These are phyloP conservation scores for Verbascum thapsus DNA, from an alignment of 257 asterid genomes.

Conservation along the genomic window DNA sequence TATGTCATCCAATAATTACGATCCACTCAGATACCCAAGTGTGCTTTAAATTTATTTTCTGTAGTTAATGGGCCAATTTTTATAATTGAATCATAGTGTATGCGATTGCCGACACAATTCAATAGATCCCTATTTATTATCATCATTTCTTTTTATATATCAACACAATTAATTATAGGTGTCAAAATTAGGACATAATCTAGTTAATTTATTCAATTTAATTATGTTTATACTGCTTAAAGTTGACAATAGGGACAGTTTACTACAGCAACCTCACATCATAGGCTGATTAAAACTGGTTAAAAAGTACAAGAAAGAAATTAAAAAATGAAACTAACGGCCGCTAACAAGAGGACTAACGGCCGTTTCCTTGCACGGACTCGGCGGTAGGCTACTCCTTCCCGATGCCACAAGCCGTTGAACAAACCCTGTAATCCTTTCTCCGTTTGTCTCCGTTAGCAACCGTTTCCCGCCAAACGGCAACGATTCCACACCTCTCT, in stretches of 20 bases:
- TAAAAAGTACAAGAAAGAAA: constrained; percentile 5
- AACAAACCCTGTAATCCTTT: constrained; percentile 63
- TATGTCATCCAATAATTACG: no score
- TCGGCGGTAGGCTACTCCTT: constrained; percentile 58
- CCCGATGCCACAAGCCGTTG: constrained; percentile 64
- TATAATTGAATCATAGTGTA: not conserved
- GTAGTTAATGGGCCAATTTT: no score
- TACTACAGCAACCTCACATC: constrained; percentile 36
- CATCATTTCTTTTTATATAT: not conserved
- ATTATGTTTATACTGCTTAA: constrained; percentile 33
- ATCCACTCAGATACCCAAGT: no score
- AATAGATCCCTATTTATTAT: not conserved
- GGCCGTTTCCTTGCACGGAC: constrained; percentile 64
- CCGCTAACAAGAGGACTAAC: constrained; percentile 62
- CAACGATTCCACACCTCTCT: constrained; percentile 75
- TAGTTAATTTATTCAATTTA: constrained; percentile 32
- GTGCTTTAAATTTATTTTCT: no score
- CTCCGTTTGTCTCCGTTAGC: constrained; percentile 83
- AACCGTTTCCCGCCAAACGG: constrained; percentile 96
- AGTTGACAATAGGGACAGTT: constrained; percentile 38
- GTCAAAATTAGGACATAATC: constrained; percentile 18
- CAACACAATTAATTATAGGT: constrained; percentile 8
- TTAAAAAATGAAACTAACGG: constrained; percentile 35
- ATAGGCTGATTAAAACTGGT: constrained; percentile 30
- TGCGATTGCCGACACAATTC: no score